A percentile compares a stretch with the other conserved stretches of the same genome.
Conservation (phyloP, 352 stramenopile species). For the Hyaloperonospora arabidopsidis region DNA sequence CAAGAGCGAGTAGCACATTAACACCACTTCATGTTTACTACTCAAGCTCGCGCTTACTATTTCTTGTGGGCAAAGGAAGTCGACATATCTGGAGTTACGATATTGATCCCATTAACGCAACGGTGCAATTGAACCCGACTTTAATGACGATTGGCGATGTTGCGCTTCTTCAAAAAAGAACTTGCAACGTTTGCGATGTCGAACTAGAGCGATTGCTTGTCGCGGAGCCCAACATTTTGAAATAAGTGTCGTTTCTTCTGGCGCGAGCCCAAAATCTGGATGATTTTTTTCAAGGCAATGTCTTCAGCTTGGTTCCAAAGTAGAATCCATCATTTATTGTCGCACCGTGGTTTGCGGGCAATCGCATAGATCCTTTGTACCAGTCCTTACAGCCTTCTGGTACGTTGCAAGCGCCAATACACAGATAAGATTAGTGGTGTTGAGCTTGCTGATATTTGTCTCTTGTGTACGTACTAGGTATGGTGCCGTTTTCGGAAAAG, state of each 20-base stretch:
- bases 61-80: constrained; percentile 55
- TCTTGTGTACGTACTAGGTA: constrained; percentile 26
- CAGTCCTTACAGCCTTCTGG: constrained; percentile 49
- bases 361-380: constrained; percentile 31
- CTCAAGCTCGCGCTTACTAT: constrained; percentile 52
- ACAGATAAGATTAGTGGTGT: neutral
- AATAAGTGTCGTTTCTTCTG: constrained; percentile 59
- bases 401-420: constrained; percentile 11
- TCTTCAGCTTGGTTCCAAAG: constrained; percentile 41
- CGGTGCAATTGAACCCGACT: constrained; percentile 51
- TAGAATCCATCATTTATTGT: constrained; percentile 28
- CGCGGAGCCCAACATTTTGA: constrained; percentile 40
- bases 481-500: constrained; percentile 62
- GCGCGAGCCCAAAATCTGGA: constrained; percentile 58
- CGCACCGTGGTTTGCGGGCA: constrained; percentile 50
- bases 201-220: constrained; percentile 63
- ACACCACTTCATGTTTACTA: constrained; percentile 64
- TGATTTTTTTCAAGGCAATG: constrained; percentile 76
- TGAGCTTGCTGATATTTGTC: neutral
- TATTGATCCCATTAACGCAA: constrained; percentile 32
- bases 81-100: constrained; percentile 75
- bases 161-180: constrained; percentile 50
- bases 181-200: constrained; percentile 58
- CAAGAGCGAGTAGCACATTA: constrained; percentile 33
- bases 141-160: constrained; percentile 61